phyloP scores from a whole-genome alignment of 768 basidiomycete genomes.

The Amanita molliuscula region DNA sequence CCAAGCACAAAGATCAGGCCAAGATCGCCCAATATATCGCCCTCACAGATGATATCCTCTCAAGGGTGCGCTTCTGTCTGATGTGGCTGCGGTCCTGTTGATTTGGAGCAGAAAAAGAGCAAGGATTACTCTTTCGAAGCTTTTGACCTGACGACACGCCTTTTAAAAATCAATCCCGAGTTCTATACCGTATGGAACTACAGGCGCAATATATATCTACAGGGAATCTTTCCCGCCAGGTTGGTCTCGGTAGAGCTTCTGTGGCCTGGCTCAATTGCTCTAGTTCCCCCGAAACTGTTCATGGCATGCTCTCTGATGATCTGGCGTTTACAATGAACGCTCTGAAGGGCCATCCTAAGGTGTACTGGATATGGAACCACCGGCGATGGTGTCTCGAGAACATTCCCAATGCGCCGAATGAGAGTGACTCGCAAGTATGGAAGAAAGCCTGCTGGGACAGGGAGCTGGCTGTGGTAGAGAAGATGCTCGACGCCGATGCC shows the following conservation, averaged over 20 bases:
- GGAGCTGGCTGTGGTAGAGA: conserved; percentile 84
- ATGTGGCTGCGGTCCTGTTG: conserved; percentile 1
- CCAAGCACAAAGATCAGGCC: conserved; percentile 54
- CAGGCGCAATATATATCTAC: conserved; percentile 66
- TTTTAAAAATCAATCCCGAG: conserved; percentile 86
- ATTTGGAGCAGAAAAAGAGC: conserved; percentile 46
- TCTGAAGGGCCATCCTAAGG: conserved; percentile 82
- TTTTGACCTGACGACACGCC: conserved; percentile 61
- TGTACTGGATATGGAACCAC: conserved; percentile 99
- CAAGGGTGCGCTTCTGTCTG: conserved; percentile 36
- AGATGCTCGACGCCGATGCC: conserved; percentile 84
- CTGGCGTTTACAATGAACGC: conserved; percentile 72
- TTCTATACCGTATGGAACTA: conserved; percentile 98
- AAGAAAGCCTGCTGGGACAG: conserved; percentile 70
- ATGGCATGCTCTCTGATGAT: conserved; percentile 60
- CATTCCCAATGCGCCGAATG: conserved; percentile 63
- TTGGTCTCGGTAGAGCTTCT: conserved; percentile 15
- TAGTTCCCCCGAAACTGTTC: conserved; percentile 53
- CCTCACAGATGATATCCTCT: conserved; percentile 52
- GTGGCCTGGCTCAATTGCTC: conserved; percentile 8
- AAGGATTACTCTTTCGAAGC: conserved; percentile 66
- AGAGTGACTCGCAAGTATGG: conserved; percentile 54
- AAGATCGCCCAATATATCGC: conserved; percentile 71
- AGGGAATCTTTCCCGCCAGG: conserved; percentile 63
- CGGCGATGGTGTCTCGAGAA: conserved; percentile 90